Evolutionary conservation across 495 filamentous ascomycete species (phyloP), one percentile per base, ranked within the genome.

Genomic region (Corynascus novoguineensis): DNA sequence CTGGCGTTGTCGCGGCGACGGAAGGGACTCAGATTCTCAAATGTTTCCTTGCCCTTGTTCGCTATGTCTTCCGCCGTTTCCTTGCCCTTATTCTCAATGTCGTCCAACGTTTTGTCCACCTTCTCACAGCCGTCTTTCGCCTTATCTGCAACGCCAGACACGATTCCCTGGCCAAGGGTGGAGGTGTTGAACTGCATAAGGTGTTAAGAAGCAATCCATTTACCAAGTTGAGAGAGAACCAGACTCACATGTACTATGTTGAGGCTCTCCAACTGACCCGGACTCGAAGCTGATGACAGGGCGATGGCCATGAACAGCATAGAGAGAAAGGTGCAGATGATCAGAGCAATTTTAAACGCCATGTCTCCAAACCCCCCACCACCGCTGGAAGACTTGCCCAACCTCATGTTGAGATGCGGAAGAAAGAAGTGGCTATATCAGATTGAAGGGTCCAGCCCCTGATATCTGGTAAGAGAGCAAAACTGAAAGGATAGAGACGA

Each of bases 241-340:
- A 27, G 9, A 74, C 82, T 55, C 74, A 89, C 87, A 17, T 81
- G 84, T 35, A 90, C 65, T 45, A 90, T 69, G 50, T 84, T 75
- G 31, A 83, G 82, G 8, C 78, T 69, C 59, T 85, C 77, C 58
- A 90, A 78, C 61, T 81, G 76, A 53, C 71, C 74, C 57, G 68
- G 76, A 63, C 80, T 78, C 12, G 76, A 70, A 21, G 86, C 88
- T 4, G 86, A 84, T 61, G 89, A 86, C 50, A 91, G 76, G 53
- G 83, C 85, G 34, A 89, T 71, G 57, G 88, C 74, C 22, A 78
- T 76, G 41, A 91, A 74, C 34, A 89, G 75, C 60, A 90, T 83
- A 15, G 82, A 79, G 10, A 77, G 76, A 37, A 84, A 75, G 14
- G 77, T 77, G 52, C 76, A 64, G 22, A 44, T 28, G 51, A 64